Conservation (phyloP, 2,329 filamentous ascomycete species). For the Colletotrichum tropicale region DNA sequence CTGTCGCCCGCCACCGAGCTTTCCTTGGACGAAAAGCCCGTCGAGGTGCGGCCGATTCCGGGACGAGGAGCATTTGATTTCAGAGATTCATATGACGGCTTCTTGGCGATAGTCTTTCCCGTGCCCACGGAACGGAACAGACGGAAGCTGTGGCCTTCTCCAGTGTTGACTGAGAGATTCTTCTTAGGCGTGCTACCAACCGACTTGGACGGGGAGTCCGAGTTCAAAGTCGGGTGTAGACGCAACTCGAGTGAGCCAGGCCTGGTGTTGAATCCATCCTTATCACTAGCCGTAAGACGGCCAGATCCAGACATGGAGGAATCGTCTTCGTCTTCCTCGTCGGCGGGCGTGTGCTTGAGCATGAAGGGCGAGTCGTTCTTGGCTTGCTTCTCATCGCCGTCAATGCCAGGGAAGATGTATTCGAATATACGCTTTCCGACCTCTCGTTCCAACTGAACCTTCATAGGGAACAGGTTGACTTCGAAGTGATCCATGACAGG, state of each 20-base stretch:
- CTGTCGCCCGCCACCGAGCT: constrained; percentile 41
- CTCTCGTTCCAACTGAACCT: constrained; percentile 91
- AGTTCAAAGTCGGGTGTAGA: constrained; percentile 80
- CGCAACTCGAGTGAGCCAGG: constrained; percentile 81
- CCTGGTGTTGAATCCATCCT: constrained; percentile 60
- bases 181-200: constrained; percentile 45
- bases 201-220: constrained; percentile 44
- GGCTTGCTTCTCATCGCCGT: constrained; percentile 53
- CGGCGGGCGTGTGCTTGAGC: constrained; percentile 49
- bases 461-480: constrained; percentile 90
- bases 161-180: constrained; percentile 52
- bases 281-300: constrained; percentile 44
- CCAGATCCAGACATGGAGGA: constrained; percentile 43
- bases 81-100: constrained; percentile 62
- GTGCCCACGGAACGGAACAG: constrained; percentile 52
- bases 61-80: constrained; percentile 46
- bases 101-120: constrained; percentile 52
- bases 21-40: constrained; percentile 47
- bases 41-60: constrained; percentile 50
- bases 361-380: constrained; percentile 68
- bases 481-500: constrained; percentile 97
- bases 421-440: constrained; percentile 93
- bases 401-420: constrained; percentile 92
- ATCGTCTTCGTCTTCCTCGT: constrained; percentile 54
- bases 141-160: constrained; percentile 53